Base-by-base conservation (phyloP, 768 basidiomycete genomes). In the Amanita molliuscula region DNA sequence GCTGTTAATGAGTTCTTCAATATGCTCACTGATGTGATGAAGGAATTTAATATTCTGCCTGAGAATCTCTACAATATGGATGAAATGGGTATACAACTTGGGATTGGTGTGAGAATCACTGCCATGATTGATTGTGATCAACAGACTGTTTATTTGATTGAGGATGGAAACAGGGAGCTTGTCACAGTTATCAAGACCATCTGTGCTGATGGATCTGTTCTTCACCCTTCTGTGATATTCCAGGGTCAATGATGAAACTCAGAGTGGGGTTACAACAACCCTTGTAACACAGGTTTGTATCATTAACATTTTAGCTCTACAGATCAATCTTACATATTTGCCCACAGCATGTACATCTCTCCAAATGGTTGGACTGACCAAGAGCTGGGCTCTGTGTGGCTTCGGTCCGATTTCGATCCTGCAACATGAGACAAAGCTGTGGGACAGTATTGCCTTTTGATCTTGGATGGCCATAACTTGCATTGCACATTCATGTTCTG, bases 51-150 rank as follows among this genome's bases (percentile, higher is more conserved):
- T 16, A 57, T 63, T 11, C 53, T 51, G 13, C 52, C 45, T 36
- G 54, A 62, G 37, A 65, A 64, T 48, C 56, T 61, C 26, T 66
- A 66, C 28, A 61, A 65, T 40, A 53, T 69, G 52, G 62, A 68
- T 48, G 57, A 66, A 43, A 62, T 61, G 38, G 61, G 58, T 11
- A 37, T 55, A 15, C 59, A 61, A 31, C 25, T 43, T 3, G 61
- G 62, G 40, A 23, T 3, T 44, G 43, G n/a, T 56, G 61, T 43
- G 37, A 58, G 8, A 56, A 53, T 46, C 65, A 60, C 60, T 51
- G 47, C n/a, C 13, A 9, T 18, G 3, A 38, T 18, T 5, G 3
- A 10, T 20, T 18, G 37, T 11, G 20, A 18, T 18, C 3, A 38
- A 18, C 7, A 10, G 4, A 4, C 3, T 11, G 37, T 10, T 4